Base-by-base conservation (phyloP, 495 filamentous ascomycete genomes). In the Daldinia vernicosa region DNA sequence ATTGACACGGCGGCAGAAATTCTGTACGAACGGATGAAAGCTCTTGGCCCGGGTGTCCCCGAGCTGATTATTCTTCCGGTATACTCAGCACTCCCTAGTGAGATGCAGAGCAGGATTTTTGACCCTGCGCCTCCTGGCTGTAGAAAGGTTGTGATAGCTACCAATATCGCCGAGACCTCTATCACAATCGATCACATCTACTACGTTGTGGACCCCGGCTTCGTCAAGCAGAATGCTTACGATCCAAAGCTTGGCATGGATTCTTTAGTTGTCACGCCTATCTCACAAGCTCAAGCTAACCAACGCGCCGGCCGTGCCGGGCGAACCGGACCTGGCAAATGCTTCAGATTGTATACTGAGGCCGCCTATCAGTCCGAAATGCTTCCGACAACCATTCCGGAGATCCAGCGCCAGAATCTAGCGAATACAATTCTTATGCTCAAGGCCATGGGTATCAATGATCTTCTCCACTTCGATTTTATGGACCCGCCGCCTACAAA, bases 401-500 rank as follows among this genome's bases (percentile, higher is more conserved):
- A 98, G 74, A 99, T 99, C 55, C 95, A 99, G 75, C 88, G 95
- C 7, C 94, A 97, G 77, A 98, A 98, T 73, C 80, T 99, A n/a
- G 91, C 92, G 0, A 87, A 90, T 62, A 98, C 95, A 2, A 98
- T 99, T 79, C 88, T 99, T 28, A 97, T 98, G 94, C 86, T 99
- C 32, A 99, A 99, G 79, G 95, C 95, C 1, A 98, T 98, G 95
- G 95, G 95, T 3, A 98, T 99, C 76, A 98, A 98, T 72, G 95
- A 99, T 74, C 84, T 99, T 3, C 87, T 99, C 11, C 93, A 97
- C 68, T 99, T 99, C 74, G 95, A 98, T 77, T 99, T 98, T 74
- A 98, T 99, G 94, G 96, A 98, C 73, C 93, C 95, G 2, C 95
- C 95, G 1, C 95, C 96, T 1, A 95, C 94, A 6, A 98, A 97